A percentile compares a stretch with the other conserved stretches of the same genome.
Conservation (phyloP, 192 early-diverging fungal species). For the Thoreauomyces humboldtii region DNA sequence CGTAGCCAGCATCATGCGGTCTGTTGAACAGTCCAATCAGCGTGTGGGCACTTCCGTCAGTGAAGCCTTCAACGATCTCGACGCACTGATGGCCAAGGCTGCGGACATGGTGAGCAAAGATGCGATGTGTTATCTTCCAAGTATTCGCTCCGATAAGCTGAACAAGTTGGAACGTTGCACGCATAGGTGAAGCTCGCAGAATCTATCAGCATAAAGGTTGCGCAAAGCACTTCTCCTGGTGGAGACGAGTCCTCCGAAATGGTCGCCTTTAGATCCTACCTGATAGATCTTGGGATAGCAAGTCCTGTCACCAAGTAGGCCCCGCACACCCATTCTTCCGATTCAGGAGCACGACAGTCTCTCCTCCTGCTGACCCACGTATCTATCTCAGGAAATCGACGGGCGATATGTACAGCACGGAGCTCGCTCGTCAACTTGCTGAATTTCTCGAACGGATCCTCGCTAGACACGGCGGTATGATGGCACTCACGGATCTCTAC, state of each 20-base stretch:
- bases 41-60: conserved; percentile 67
- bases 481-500: conserved; percentile 85
- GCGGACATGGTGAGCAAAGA: conserved; percentile 71
- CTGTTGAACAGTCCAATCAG: conserved; percentile 63
- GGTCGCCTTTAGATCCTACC: conserved; percentile 59
- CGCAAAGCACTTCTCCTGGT: conserved; percentile 29
- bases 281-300: conserved; percentile 87
- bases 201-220: conserved; percentile 58
- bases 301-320: conserved; percentile 75
- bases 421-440: conserved; percentile 81
- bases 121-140: background rate
- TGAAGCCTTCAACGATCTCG: conserved; percentile 86
- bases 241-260: conserved; percentile 46
- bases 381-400: conserved; percentile 65
- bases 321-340: background rate
- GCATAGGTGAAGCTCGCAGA: conserved; percentile 64
- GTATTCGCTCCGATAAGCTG: no score
- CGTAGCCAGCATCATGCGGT: conserved; percentile 62
- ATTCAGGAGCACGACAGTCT: no score
- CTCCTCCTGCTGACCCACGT: no score
- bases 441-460: conserved; percentile 77
- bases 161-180: no score
- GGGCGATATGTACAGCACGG: conserved; percentile 81
- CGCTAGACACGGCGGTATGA: conserved; percentile 64
- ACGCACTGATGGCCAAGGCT: conserved; percentile 83